Evolutionary conservation across 768 basidiomycete species (phyloP), one percentile per base, ranked within the genome.

Genomic region (Mycena vulgaris): DNA sequence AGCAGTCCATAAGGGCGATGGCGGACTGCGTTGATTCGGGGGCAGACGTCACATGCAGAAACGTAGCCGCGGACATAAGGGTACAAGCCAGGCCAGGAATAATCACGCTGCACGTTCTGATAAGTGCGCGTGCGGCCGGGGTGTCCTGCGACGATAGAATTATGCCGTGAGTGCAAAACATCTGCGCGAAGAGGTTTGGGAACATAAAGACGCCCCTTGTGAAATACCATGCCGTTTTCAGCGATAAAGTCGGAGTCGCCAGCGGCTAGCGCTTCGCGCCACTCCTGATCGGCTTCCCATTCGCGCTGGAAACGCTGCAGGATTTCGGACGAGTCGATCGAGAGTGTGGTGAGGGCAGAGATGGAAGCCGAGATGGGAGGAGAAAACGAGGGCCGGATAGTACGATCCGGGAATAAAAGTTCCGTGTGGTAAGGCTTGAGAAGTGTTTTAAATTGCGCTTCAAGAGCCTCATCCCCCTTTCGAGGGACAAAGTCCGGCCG

Each of bases 41-140:
- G 63, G 70, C 85, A 87, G 5, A 72, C 60, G 10, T 80, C 76
- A 65, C 86, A 87, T 6, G 82, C 70, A 3, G 69, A 40, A 25
- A 85, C 78, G 52, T 83, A 82, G 25, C 63, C 45, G 7, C 74
- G 71, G 16, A 80, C 51, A 47, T 74, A 74, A 27, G 66, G 68
- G 39, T 63, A 55, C 35, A 82, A 68, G 1, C 77, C 75, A 5
- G 78, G 86, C 86, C 85, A 88, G 3, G 77, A 83, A 71, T 82
- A 88, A 47, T 86, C 75, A 6, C 79, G 75, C 0, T 48, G 52
- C 5, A 88, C 68, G 1, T 80, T 64, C 3, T 78, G 70, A 10
- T 75, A 61, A 0, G 86, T 87, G 19, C 75, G 75, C 3, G 65
- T 70, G 16, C 72, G 76, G 4, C 87, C 86, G 9, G 79, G 83